Evolutionary conservation across 768 basidiomycete species (phyloP).

Genomic region (Suillus discolor): DNA sequence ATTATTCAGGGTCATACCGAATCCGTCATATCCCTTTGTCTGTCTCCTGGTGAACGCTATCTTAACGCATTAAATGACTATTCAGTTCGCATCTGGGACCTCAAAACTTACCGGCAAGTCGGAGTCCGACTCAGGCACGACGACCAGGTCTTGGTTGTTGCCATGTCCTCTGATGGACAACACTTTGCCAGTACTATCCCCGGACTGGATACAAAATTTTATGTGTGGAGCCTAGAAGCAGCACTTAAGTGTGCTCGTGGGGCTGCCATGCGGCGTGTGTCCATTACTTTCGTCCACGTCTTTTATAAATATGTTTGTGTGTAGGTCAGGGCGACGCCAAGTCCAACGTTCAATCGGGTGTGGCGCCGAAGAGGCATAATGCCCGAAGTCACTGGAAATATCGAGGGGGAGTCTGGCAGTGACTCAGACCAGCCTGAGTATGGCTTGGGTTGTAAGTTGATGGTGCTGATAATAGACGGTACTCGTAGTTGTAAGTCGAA

Average conservation of each 20-base stretch:
- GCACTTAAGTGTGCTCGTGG: background rate
- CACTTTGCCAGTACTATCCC: conserved; percentile 66
- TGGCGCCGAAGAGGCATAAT: too few species aligned
- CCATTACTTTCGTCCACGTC: background rate
- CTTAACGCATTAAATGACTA: background rate
- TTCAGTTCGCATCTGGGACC: conserved; percentile 4
- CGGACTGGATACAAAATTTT: conserved; percentile 72
- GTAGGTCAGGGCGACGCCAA: too few species aligned
- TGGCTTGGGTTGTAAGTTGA: too few species aligned
- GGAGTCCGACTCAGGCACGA: conserved; percentile 64
- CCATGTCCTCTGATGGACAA: conserved; percentile 78
- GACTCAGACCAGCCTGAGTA: too few species aligned
- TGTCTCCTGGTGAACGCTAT: background rate
- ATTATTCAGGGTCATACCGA: background rate
- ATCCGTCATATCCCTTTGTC: background rate
- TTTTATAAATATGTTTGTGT: background rate
- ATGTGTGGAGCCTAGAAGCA: conserved; percentile 77
- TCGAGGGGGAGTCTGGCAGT: too few species aligned
- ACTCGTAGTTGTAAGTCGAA: too few species aligned
- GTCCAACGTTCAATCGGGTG: too few species aligned
- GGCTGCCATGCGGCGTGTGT: background rate
- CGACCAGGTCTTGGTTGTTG: conserved; percentile 76
- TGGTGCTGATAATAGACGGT: too few species aligned
- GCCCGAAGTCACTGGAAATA: too few species aligned
- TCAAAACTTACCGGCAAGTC: background rate